Evolutionary conservation across 306 rosid species (phyloP), one percentile per base, ranked within the genome.

Genomic region (Aeschynomene evenia): DNA sequence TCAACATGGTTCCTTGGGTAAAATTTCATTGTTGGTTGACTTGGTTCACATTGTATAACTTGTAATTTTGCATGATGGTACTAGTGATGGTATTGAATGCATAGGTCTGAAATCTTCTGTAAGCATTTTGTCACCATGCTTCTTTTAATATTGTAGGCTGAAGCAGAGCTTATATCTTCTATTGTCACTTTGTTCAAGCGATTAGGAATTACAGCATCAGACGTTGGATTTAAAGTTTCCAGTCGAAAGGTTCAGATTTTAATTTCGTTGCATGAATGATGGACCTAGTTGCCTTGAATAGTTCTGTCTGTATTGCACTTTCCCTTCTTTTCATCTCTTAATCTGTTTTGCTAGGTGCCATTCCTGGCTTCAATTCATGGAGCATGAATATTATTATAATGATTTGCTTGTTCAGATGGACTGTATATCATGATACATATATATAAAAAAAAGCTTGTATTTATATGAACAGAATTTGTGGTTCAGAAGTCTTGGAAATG

Each of bases 201-300:
- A 53, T 66, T 90, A 58, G 98, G 97, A 77, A 81, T 94, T 39
- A 90, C 96, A 48, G 83, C 91, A 71, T 82, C 82, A n/a, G 96
- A 94, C 77, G 98, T 94, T 63, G 98, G 97, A 76, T 88, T 94
- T 79, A 94, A 87, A 87, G 89, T 94, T 81, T 94, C 98, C 60
- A 94, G 97, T 74, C 85, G 98, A 75, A 94, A 94, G 98, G 98
- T 94, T 79, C 43, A 76, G 19, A 56, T 36, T 33, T 54, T 56
- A 73, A 49, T 72, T 50, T 24, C 71, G 46, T 54, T 39, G 22
- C 18, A 77, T 65, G 24, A 67, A 46, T 67, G 69, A 55, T 67
- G 45, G 42, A 15, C 37, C 48, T 37, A 24, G n/a, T 58, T 55
- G 37, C 26, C 69, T 59, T 67, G 26, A 10, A 49, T 42, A 24